phyloP scores from a whole-genome alignment of 108 stramenopile genomes.

The Schizochytrium sp. region DNA sequence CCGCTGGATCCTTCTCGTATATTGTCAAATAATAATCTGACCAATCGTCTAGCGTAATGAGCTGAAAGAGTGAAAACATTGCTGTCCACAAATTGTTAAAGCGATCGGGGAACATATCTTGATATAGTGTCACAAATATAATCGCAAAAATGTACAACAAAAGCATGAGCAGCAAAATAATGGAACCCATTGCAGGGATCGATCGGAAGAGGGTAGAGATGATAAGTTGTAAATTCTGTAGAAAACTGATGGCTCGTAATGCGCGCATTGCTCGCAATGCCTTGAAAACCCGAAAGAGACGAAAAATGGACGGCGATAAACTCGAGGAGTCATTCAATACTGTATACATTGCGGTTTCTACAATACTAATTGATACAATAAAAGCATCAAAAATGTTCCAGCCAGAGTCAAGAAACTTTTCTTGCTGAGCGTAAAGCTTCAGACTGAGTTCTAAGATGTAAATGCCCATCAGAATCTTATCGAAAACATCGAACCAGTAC shows the following conservation, averaged over 20 bases:
- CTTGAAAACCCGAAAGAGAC: constrained; percentile 49
- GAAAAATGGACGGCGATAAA: constrained; percentile 47
- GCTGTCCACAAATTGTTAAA: constrained; percentile 47
- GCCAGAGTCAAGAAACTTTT: constrained; percentile 55
- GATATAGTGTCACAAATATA: constrained; percentile 58
- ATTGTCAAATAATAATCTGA: constrained; percentile 2
- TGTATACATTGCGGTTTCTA: constrained; percentile 56
- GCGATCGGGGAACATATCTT: neutral
- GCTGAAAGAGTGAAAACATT: constrained; percentile 55
- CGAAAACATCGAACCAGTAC: constrained; percentile 56
- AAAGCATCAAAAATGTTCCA: constrained; percentile 61
- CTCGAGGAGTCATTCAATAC: constrained; percentile 47
- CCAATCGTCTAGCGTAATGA: constrained; percentile 52
- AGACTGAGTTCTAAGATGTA: constrained; percentile 42
- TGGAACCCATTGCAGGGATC: constrained; percentile 58
- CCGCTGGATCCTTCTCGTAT: neutral
- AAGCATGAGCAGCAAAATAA: constrained; percentile 46
- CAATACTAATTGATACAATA: constrained; percentile 41
- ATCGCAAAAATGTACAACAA: constrained; percentile 61
- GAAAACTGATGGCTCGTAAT: constrained; percentile 54
- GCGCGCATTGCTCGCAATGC: constrained; percentile 59
- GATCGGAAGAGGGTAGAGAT: constrained; percentile 35
- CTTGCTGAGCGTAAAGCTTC: constrained; percentile 53
- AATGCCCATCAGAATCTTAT: constrained; percentile 59
- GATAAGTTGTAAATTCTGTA: constrained; percentile 44